Conservation (phyloP, 2,329 filamentous ascomycete genomes). For the Diplodia corticola region DNA sequence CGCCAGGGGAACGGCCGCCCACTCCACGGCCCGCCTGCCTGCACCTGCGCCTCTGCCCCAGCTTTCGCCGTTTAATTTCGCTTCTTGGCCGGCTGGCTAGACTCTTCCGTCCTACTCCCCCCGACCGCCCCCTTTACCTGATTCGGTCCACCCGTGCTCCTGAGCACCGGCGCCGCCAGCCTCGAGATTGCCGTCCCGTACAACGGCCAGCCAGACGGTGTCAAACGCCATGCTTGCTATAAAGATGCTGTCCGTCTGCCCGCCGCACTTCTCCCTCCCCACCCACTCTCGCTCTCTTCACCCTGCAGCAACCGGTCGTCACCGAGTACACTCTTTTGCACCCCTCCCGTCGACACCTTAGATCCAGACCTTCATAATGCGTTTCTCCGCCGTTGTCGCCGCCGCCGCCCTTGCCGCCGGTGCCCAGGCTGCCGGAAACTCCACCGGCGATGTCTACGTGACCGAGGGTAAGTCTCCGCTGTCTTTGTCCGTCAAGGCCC, state of each 20-base stretch:
- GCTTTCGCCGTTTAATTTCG: conserved; percentile 2
- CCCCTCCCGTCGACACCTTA: conserved; percentile 4
- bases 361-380: conserved; percentile 41
- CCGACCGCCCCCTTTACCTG: neutral
- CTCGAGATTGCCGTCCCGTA: neutral
- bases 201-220: conserved; percentile 10
- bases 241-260: conserved; percentile 33
- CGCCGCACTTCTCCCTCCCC: conserved; percentile 28
- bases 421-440: conserved; percentile 28
- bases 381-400: conserved; percentile 36
- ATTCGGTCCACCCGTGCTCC: neutral
- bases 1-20: conserved; percentile 3
- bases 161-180: neutral
- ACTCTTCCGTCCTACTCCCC: neutral
- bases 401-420: conserved; percentile 35
- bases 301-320: conserved; percentile 37
- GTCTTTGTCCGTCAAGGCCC: neutral
- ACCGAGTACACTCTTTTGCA: conserved; percentile 45
- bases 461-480: conserved; percentile 27
- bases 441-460: conserved; percentile 29
- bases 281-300: conserved; percentile 41
- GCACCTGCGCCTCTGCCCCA: neutral
- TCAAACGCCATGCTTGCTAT: conserved; percentile 32
- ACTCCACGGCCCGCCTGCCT: neutral
- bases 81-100: neutral